Base-by-base conservation (phyloP, 2,329 filamentous ascomycete genomes). In the Neofusicoccum sp. region DNA sequence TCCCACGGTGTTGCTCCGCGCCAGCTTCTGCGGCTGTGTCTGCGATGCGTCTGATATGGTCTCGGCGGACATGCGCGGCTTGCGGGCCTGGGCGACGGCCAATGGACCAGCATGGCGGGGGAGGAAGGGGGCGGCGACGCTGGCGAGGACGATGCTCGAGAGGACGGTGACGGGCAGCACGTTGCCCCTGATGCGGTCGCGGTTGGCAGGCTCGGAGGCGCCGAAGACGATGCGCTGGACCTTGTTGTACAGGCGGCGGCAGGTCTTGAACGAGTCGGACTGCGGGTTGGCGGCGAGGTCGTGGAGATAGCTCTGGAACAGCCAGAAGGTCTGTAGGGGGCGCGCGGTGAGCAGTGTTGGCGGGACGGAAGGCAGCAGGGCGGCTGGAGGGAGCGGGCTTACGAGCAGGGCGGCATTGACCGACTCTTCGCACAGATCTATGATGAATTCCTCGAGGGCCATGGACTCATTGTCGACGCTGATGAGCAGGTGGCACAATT, bases 381-480 rank as follows among this genome's bases (percentile, higher is more conserved):
- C 44, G 24, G 44, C 24, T 14, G 44, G 59, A 6, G 14, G 28
- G 34, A 28, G 38, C 38, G 31, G 14, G 40, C 60, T 67, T 80
- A 93, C 90, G 79, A 95, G 80, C 66, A 95, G 80, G 63, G 90
- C 90, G 64, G 89, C 90, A 68, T 90, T 93, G 66, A 93, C 90
- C 16, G 90, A 93, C 77, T 93, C 90, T 75, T 95, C 89, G 76
- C 91, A 95, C 63, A 95, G 78, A 75, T 95, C 90, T 70, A 93
- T 79, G 69, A 95, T 83, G 73, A 93, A 95, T 78, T 95, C 90
- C 77, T 95, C 91, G 75, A 95, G 76, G 51, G 91, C 90, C 89
- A 95, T 93, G 67, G 90, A 93, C 80, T 95, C 91, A 77, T 93
- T 95, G 80, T 93, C 87, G 74, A 93, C 85, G 76, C 89, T 93